These are phyloP conservation scores for Pilaira anomala DNA, from an alignment of 192 early-diverging fungal species.

Conservation along the genomic window DNA sequence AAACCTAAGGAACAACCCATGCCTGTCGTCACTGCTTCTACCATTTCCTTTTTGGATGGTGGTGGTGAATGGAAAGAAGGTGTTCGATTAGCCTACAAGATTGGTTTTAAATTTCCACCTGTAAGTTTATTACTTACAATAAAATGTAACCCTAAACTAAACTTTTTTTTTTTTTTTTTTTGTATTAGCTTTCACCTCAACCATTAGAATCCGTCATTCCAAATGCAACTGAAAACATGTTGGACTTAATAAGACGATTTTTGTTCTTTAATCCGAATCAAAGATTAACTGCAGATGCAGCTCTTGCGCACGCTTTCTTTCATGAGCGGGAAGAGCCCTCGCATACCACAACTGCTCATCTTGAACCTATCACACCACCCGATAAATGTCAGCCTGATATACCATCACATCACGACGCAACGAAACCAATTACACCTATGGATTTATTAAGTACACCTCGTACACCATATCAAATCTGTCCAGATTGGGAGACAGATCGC, in stretches of 20 bases:
- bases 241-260: slow-evolving; percentile 67
- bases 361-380: neutral
- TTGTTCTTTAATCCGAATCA: slow-evolving; percentile 77
- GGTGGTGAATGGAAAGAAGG: slow-evolving; percentile 74
- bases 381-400: neutral
- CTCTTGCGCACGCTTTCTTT: slow-evolving; percentile 40
- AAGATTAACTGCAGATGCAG: slow-evolving; percentile 70
- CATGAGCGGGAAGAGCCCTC: slow-evolving; percentile 12
- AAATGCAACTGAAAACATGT: slow-evolving; percentile 50
- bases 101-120: slow-evolving; percentile 61
- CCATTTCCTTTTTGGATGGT: slow-evolving; percentile 4
- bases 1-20: neutral
- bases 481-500: slow-evolving; percentile 5
- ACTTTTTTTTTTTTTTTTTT: slow-evolving; percentile 3
- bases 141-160: neutral
- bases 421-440: neutral
- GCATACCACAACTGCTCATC: neutral
- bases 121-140: slow-evolving; percentile 30
- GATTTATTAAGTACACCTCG: slow-evolving; percentile 6
- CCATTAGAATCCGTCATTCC: slow-evolving; percentile 62
- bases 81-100: slow-evolving; percentile 57
- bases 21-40: neutral
- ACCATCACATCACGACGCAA: neutral
- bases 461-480: slow-evolving; percentile 8
- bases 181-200: slow-evolving; percentile 32